Evolutionary conservation across 441 rosid species (phyloP).

Genomic region (Gossypium aridum): DNA sequence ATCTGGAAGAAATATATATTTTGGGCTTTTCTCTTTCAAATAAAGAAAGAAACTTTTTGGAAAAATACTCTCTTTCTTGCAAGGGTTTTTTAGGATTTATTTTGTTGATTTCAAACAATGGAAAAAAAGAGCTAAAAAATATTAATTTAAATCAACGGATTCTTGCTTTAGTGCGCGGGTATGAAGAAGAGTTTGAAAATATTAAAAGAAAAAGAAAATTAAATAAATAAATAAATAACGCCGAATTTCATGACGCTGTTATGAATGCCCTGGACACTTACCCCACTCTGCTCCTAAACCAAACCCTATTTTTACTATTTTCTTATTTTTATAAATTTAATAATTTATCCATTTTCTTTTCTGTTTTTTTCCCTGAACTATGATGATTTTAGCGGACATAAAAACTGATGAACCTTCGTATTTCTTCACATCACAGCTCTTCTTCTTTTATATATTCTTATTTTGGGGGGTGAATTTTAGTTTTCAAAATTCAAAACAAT

Average conservation of each 20-base stretch:
- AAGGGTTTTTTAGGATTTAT: not conserved
- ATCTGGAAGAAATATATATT: not conserved
- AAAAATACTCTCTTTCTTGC: not conserved
- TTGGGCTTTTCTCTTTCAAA: not conserved
- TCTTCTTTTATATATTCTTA: not conserved
- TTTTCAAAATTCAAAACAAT: not conserved
- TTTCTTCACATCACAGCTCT: not conserved
- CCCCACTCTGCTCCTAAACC: not conserved
- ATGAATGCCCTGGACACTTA: slow-evolving; percentile 16
- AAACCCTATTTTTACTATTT: not conserved
- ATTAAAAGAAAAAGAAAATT: not conserved
- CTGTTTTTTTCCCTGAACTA: not conserved
- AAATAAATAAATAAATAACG: slow-evolving; percentile 19
- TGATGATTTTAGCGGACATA: slow-evolving; percentile 25
- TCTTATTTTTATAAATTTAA: not conserved
- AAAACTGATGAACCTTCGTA: slow-evolving; percentile 17
- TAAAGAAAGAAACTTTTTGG: not conserved
- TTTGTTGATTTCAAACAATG: not conserved
- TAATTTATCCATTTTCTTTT: not conserved
- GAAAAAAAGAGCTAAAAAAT: not conserved
- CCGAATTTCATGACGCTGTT: slow-evolving; percentile 57
- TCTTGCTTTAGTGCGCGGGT: slow-evolving; percentile 73
- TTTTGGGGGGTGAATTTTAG: not conserved
- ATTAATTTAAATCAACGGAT: slow-evolving; percentile 47
- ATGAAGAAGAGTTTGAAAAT: slow-evolving; percentile 55